Evolutionary conservation across 2,329 filamentous ascomycete genomes (phyloP), one percentile per base, ranked within the genome.

Genomic region (Sordariomycetes sp.): DNA sequence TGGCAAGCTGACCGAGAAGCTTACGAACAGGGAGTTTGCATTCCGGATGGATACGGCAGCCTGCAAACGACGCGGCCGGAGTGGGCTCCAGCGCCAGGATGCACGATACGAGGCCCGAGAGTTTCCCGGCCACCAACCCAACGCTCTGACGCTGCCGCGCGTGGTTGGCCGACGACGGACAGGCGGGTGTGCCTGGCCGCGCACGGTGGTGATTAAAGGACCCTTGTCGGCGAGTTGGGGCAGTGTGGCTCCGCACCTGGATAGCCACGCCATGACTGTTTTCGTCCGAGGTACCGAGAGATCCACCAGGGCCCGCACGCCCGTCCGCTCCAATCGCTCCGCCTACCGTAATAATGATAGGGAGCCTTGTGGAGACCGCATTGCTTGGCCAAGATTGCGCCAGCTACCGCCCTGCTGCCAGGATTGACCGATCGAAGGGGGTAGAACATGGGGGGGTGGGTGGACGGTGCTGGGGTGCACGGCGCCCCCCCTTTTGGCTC

Each of bases 181-280:
- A 11, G n/a, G 22, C 12, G 12, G 3, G 11, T 20, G 46, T 3
- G 20, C 20, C 22, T 24, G 46, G 46, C n/a, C 8, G 43, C 40
- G 34, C 22, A n/a, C 11, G 51, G 55, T 16, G 55, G 40, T 57
- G 40, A 48, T 55, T 43, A 48, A 48, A 32, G 35, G 40, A 28
- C 18, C 43, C 55, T 43, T 20, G 40, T 22, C 37, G 12, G 18
- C 18, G 18, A 56, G 40, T 57, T 25, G 43, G 28, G 55, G 55
- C 55, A 51, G 55, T 57, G 54, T 57, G 55, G 46, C 46, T 24
- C 46, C 46, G 46, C 46, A 50, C n/a, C 46, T 24, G 22, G 46
- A 22, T 48, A 34, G 40, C 28, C 28, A 24, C 25, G 43, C 53
- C 53, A 35, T 24, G 28, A 18, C 22, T 40, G 32, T 24, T 35